Conservation (phyloP, 2,329 filamentous ascomycete species). For the Teratosphaeria zuluensis region DNA sequence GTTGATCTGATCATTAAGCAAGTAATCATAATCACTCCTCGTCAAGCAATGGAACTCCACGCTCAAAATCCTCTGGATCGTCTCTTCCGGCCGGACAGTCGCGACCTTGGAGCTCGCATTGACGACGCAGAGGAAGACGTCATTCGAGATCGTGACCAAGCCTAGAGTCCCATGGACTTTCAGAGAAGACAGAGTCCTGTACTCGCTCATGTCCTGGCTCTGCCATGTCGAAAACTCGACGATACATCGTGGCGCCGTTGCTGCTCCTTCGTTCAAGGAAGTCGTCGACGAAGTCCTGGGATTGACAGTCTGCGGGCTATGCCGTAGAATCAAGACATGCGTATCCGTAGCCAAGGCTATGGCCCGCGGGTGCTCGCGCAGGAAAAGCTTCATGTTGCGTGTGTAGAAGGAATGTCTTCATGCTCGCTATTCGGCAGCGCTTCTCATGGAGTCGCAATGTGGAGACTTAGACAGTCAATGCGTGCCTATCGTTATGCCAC, state of each 20-base stretch:
- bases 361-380: constrained; percentile 79
- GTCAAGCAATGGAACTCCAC: constrained; percentile 93
- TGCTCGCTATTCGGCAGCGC: no score
- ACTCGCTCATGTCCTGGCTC: constrained; percentile 61
- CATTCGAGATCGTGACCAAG: constrained; percentile 69
- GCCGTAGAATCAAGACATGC: constrained; percentile 75
- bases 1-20: constrained; percentile 50
- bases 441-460: not conserved
- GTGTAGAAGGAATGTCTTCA: not conserved
- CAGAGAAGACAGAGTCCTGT: constrained; percentile 62
- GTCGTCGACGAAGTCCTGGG: constrained; percentile 39
- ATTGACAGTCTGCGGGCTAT: constrained; percentile 42
- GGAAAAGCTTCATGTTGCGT: constrained; percentile 59
- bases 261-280: constrained; percentile 28
- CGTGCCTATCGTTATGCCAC: not conserved
- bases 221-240: constrained; percentile 69
- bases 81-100: constrained; percentile 76
- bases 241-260: constrained; percentile 56
- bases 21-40: constrained; percentile 73
- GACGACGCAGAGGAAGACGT: constrained; percentile 87
- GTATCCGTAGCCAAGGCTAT: constrained; percentile 74
- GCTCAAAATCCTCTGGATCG: constrained; percentile 72
- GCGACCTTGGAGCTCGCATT: constrained; percentile 71
- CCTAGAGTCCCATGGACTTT: constrained; percentile 80
- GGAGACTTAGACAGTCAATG: not conserved